A percentile compares a stretch with the other conserved stretches of the same genome.
phyloP scores from a whole-genome alignment of 2,329 filamentous ascomycete species.

The Plectosphaerella sp. region DNA sequence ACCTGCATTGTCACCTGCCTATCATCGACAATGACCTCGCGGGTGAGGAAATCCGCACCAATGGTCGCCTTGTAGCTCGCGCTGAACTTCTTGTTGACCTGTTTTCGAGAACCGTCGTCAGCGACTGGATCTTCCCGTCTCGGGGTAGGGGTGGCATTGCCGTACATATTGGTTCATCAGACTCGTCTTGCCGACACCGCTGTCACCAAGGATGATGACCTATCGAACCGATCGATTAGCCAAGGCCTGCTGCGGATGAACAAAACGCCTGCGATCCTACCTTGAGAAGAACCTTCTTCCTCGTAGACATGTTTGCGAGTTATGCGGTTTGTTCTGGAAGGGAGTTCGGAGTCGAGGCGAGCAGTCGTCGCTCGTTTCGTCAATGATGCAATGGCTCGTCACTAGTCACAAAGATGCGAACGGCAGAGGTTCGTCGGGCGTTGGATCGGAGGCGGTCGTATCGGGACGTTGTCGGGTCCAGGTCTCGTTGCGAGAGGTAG shows the following conservation, averaged over 20 bases:
- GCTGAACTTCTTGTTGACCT: conserved; percentile 99
- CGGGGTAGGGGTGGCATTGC: not conserved
- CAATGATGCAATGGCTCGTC: conserved; percentile 2
- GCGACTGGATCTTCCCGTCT: not conserved
- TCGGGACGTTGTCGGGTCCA: conserved; percentile 8
- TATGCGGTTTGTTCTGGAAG: not conserved
- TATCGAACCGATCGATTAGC: conserved; percentile 29
- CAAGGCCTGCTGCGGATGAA: no score
- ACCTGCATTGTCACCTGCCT: conserved; percentile 98
- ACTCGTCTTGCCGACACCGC: conserved; percentile 97
- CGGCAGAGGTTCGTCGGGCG: conserved; percentile 3
- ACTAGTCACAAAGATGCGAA: not conserved
- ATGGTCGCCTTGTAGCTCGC: conserved; percentile 99
- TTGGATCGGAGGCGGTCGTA: conserved; percentile 9
- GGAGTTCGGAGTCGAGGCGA: not conserved
- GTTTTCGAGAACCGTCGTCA: conserved; percentile 4
- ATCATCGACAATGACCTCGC: conserved; percentile 96
- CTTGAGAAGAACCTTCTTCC: conserved; percentile 90
- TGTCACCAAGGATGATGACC: conserved; percentile 99
- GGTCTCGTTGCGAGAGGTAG: conserved; percentile 8
- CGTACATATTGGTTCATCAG: conserved; percentile 99
- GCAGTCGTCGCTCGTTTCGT: conserved; percentile 2
- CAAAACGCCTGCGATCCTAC: conserved; percentile 37
- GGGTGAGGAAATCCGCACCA: conserved; percentile 95
- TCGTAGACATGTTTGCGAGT: conserved; percentile 61